Percentiles rank a stretch among this genome's conserved stretches.
Evolutionary conservation across 2,329 filamentous ascomycete genomes (phyloP).

Genomic region (Raffaelea ambrosiae): DNA sequence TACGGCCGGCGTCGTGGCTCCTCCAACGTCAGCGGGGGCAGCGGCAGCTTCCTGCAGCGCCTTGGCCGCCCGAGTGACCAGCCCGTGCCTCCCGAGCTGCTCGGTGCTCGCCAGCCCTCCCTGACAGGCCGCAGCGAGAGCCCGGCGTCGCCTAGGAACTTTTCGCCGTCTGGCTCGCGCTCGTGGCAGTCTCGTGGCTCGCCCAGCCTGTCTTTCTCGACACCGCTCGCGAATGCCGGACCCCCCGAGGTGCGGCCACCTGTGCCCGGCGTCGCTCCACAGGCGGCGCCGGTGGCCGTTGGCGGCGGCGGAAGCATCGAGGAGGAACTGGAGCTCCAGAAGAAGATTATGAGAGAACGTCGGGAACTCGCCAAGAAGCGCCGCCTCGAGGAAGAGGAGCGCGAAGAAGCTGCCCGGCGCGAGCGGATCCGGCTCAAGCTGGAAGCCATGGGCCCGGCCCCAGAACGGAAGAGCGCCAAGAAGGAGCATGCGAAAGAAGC

Average conservation of each 20-base stretch:
- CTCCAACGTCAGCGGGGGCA: slow-evolving; percentile 85
- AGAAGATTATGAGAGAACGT: slow-evolving; percentile 64
- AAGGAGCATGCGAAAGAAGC: slow-evolving; percentile 40
- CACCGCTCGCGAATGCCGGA: neutral
- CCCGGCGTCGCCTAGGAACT: slow-evolving; percentile 37
- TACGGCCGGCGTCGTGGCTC: slow-evolving; percentile 76
- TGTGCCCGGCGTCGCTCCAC: neutral
- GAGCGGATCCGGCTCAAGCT: slow-evolving; percentile 67
- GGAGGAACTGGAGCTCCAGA: slow-evolving; percentile 55
- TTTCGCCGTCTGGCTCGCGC: slow-evolving; percentile 27
- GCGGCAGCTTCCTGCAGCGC: slow-evolving; percentile 59
- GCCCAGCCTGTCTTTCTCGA: slow-evolving; percentile 20
- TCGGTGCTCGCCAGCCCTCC: slow-evolving; percentile 38
- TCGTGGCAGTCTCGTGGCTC: slow-evolving; percentile 35
- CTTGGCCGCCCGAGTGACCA: slow-evolving; percentile 34
- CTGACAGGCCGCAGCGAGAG: slow-evolving; percentile 41
- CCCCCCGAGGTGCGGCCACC: neutral
- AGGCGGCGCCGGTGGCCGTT: neutral
- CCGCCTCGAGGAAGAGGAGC: slow-evolving; percentile 57
- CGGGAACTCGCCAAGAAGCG: slow-evolving; percentile 62
- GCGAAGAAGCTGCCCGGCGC: slow-evolving; percentile 62
- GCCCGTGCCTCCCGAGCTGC: slow-evolving; percentile 30
- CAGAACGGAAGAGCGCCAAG: slow-evolving; percentile 50
- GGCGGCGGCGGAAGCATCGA: slow-evolving; percentile 21
- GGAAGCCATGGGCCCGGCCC: slow-evolving; percentile 58